Percentiles rank a stretch among this genome's conserved stretches.
Conservation (phyloP, 208 protist genomes). For the Tritrichomonas musculus region DNA sequence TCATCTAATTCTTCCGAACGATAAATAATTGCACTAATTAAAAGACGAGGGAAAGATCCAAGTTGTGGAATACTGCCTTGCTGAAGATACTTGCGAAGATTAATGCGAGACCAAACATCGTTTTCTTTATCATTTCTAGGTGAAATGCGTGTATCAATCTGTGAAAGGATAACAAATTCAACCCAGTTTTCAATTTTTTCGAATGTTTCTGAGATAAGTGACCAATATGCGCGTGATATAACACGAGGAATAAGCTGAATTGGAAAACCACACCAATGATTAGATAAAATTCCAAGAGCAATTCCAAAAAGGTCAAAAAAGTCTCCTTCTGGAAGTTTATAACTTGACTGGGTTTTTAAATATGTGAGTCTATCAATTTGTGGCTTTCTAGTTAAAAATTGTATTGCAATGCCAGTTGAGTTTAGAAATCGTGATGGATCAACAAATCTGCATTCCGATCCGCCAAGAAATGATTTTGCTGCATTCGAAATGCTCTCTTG, state of each 20-base stretch:
- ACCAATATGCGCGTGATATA: neutral
- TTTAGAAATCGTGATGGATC: neutral
- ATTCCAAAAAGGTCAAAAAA: neutral
- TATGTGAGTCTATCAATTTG: neutral
- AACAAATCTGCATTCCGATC: neutral
- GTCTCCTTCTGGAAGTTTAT: neutral
- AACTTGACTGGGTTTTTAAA: neutral
- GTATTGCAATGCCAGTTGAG: neutral
- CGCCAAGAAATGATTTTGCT: neutral
- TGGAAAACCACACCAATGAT: neutral
- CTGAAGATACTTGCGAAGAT: neutral
- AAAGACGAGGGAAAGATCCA: neutral
- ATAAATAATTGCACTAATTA: too few species aligned
- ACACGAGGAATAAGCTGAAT: neutral
- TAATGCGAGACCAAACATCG: neutral
- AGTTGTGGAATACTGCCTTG: neutral
- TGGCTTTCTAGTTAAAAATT: neutral
- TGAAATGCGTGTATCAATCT: neutral
- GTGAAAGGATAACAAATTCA: neutral
- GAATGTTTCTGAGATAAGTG: neutral
- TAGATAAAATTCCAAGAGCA: neutral
- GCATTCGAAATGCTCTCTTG: neutral
- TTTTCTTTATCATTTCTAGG: neutral
- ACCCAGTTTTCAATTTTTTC: neutral
- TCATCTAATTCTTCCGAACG: too few species aligned